phyloP scores from a whole-genome alignment of 129 eudicot species.

The Smallanthus sonchifolius region DNA sequence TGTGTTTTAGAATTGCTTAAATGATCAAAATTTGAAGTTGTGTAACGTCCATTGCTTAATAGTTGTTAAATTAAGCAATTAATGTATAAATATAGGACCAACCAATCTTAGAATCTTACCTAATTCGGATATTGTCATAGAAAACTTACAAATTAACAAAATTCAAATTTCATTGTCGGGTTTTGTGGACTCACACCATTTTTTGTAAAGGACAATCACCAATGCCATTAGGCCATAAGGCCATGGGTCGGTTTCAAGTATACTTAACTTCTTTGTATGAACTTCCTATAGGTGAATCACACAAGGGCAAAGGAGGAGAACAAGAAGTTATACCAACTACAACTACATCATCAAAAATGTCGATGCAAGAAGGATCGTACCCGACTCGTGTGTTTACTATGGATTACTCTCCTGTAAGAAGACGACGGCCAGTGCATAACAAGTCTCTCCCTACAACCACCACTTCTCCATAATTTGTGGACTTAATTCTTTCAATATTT shows the following conservation, averaged over 20 bases:
- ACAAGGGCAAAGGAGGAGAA: neutral
- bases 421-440: slow-evolving; percentile 26
- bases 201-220: too few relatives aligned
- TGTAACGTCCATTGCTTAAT: neutral
- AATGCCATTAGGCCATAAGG: too few relatives aligned
- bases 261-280: neutral
- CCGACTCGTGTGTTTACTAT: neutral
- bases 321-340: neutral
- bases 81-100: neutral
- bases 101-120: neutral
- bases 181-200: too few relatives aligned
- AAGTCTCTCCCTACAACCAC: slow-evolving; percentile 11
- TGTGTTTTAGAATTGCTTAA: neutral
- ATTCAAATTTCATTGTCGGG: neutral
- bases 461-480: slow-evolving; percentile 12
- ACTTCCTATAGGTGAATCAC: neutral
- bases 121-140: neutral
- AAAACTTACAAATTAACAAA: neutral
- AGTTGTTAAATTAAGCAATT: neutral
- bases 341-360: slow-evolving; percentile 2
- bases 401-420: slow-evolving; percentile 17
- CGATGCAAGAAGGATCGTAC: neutral
- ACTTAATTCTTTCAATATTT: neutral
- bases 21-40: neutral
- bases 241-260: neutral